Base-by-base conservation (phyloP, 805 yeast species). In the Wickerhamiella vanderwaltii region DNA sequence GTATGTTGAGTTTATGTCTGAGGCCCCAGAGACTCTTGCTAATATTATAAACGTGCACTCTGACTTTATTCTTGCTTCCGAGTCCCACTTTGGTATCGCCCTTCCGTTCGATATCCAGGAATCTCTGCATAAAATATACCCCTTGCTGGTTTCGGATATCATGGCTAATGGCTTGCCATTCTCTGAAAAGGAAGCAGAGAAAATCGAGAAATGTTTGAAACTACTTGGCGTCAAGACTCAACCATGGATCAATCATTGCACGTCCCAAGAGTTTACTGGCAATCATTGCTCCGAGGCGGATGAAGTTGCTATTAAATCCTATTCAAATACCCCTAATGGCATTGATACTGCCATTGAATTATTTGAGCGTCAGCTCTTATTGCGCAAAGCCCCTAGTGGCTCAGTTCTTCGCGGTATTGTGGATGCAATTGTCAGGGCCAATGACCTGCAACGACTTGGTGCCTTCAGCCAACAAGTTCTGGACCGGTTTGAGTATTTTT, bases 291-390 rank as follows among this genome's bases (percentile, higher is more conserved):
- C 22, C 9, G 25, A 12, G 16, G 35, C n/a, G 15, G 35, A 29
- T 3, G 29, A 42, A 17, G 35, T 33, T 9, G 26, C 34, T 11
- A 48, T 51, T 32, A 41, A 31, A 25, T 29, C 48, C 3, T 51
- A 48, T 26, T 49, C 51, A 2, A 15, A 25, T 18, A 41, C 51
- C 5, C 45, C 43, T 7, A 32, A 46, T 24, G 54, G 54, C 5
- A 15, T 49, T 11, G 51, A 45, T 17, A 16, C 26, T 19, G 53
- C 56, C 9, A 18, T 51, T 4, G 35, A 31, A 12, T 29, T 47
- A 3, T 35, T 46, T 22, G 44, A 48, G 26, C 43, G 39, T 20
- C 47, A 46, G 32, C 28, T 46, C 1, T 19, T 47, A 18, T 31
- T 29, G 11, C 29, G 43, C 6, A 16, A 16, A 17, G 19, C 32